phyloP scores from a whole-genome alignment of 805 yeast species.

The Torulaspora indica region DNA sequence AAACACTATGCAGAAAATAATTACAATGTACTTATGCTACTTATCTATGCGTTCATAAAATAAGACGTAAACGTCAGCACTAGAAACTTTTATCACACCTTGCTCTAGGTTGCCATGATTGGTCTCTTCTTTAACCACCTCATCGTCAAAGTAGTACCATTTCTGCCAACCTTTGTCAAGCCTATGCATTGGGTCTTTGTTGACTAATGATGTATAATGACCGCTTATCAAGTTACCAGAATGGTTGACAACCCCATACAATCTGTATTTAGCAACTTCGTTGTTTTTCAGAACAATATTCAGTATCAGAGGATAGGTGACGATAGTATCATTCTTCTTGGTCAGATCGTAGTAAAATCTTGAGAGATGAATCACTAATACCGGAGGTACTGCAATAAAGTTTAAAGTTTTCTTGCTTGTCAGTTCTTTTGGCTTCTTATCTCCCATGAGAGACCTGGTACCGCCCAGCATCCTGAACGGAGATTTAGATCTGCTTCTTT shows the following conservation, averaged over 20 bases:
- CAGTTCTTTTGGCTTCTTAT: slow-evolving; percentile 37
- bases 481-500: slow-evolving; percentile 27
- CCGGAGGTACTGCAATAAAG: slow-evolving; percentile 74
- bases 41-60: slow-evolving; percentile 49
- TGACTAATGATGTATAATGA: slow-evolving; percentile 67
- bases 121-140: slow-evolving; percentile 43
- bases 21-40: not conserved
- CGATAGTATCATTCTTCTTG: slow-evolving; percentile 47
- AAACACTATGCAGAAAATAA: not conserved
- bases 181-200: slow-evolving; percentile 41
- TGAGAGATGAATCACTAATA: slow-evolving; percentile 78
- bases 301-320: slow-evolving; percentile 53
- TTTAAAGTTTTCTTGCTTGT: slow-evolving; percentile 62
- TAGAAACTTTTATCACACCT: slow-evolving; percentile 39
- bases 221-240: slow-evolving; percentile 67
- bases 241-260: slow-evolving; percentile 66
- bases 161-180: slow-evolving; percentile 37
- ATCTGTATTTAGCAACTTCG: slow-evolving; percentile 41
- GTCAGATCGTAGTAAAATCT: slow-evolving; percentile 59
- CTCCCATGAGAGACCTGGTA: slow-evolving; percentile 28
- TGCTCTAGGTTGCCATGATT: slow-evolving; percentile 45
- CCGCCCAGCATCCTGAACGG: slow-evolving; percentile 15
- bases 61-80: slow-evolving; percentile 62
- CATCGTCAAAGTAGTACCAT: slow-evolving; percentile 80
- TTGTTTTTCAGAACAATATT: slow-evolving; percentile 43